Percentiles rank a stretch among this genome's conserved stretches.
phyloP scores from a whole-genome alignment of 1,284 basidiomycete species.

The Heterobasidion irregulare region DNA sequence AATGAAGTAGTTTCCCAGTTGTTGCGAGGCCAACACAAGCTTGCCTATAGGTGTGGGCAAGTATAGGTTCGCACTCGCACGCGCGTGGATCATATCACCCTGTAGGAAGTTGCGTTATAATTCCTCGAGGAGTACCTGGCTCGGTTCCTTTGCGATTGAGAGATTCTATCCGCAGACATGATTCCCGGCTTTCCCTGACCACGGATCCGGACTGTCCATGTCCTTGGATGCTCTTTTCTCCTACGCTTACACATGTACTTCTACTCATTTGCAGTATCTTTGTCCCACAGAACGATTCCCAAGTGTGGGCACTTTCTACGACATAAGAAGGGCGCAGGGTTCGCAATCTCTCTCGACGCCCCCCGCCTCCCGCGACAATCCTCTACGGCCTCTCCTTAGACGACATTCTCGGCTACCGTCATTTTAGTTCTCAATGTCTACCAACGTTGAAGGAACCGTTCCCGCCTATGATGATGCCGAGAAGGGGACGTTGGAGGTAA shows the following conservation, averaged over 20 bases:
- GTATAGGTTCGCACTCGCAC: constrained; percentile 3
- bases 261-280: constrained; percentile 2
- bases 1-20: background rate
- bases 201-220: constrained; percentile 2
- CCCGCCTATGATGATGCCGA: constrained; percentile 44
- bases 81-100: background rate
- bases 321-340: constrained; percentile 6
- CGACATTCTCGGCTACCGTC: background rate
- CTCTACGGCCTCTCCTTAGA: background rate
- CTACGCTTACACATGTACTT: constrained; percentile 1
- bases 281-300: background rate
- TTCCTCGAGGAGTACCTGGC: background rate
- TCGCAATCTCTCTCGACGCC: background rate
- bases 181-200: constrained; percentile 4
- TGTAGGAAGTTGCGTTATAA: background rate
- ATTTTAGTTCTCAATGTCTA: background rate
- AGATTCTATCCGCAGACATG: background rate
- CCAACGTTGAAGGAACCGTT: constrained; percentile 20
- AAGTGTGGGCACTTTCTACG: constrained; percentile 2
- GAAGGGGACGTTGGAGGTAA: constrained; percentile 42
- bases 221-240: constrained; percentile 3
- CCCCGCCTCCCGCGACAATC: background rate
- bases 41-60: background rate
- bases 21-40: background rate
- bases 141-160: constrained; percentile 1